A percentile compares a stretch with the other conserved stretches of the same genome.
Conservation (phyloP, 2,329 filamentous ascomycete genomes). For the Lojkania enalia region DNA sequence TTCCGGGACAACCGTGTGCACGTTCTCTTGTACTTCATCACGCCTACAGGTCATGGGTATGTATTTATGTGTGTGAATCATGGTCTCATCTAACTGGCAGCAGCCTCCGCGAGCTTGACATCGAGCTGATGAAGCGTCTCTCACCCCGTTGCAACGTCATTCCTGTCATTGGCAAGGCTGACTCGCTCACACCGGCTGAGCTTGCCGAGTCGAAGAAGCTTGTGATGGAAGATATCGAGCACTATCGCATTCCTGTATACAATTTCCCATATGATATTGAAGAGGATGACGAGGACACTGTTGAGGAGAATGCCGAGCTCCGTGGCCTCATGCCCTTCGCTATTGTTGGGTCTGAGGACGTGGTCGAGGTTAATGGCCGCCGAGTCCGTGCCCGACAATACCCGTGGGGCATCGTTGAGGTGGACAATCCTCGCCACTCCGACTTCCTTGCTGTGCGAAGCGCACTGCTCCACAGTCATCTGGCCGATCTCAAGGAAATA, state of each 20-base stretch:
- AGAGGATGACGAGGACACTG: slow-evolving; percentile 98
- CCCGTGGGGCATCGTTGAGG: slow-evolving; percentile 98
- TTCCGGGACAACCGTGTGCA: slow-evolving; percentile 99
- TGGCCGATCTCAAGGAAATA: slow-evolving; percentile 98
- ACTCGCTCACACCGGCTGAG: slow-evolving; percentile 94
- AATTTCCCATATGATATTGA: slow-evolving; percentile 99
- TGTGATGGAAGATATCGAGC: slow-evolving; percentile 99
- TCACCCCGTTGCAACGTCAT: slow-evolving; percentile 98
- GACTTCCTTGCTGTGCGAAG: slow-evolving; percentile 98
- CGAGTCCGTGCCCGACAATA: slow-evolving; percentile 95
- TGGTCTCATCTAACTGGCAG: slow-evolving; percentile 19
- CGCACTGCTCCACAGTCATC: slow-evolving; percentile 93
- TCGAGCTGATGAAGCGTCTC: slow-evolving; percentile 99
- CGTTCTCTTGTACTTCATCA: slow-evolving; percentile 98
- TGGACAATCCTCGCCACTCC: slow-evolving; percentile 98
- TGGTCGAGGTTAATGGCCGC: slow-evolving; percentile 90
- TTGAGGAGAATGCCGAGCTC: slow-evolving; percentile 98
- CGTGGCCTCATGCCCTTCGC: slow-evolving; percentile 98
- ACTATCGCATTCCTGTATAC: slow-evolving; percentile 99
- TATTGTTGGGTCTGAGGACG: slow-evolving; percentile 95
- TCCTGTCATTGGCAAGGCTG: slow-evolving; percentile 96
- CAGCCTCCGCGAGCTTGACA: slow-evolving; percentile 96
- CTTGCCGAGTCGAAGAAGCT: slow-evolving; percentile 99
- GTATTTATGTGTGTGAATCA: slow-evolving; percentile 29
- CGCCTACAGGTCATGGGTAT: slow-evolving; percentile 92